Conservation (phyloP, 495 filamentous ascomycete species). For the Sphaerosporella brunnea region DNA sequence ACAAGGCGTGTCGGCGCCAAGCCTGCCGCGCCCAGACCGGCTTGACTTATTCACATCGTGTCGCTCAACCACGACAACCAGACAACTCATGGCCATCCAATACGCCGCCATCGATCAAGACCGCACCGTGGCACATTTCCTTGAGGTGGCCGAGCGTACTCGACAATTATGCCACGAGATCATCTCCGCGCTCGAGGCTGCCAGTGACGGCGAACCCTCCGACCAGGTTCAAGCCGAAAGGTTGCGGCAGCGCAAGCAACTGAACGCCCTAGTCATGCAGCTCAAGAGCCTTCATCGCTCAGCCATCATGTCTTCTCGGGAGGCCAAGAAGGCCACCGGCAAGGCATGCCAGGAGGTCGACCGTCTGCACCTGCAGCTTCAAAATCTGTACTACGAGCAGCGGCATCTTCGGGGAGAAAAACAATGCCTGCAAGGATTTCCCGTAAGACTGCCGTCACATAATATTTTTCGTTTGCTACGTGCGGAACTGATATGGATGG, state of each 20-base stretch:
- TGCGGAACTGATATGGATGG: conserved; percentile 3
- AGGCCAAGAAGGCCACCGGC: conserved; percentile 71
- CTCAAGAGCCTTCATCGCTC: conserved; percentile 68
- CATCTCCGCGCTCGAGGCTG: conserved; percentile 40
- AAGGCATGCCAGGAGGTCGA: conserved; percentile 85
- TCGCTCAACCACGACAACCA: neutral
- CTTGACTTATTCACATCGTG: too few relatives aligned
- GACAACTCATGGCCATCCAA: neutral
- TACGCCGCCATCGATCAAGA: neutral
- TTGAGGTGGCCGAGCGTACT: conserved; percentile 50
- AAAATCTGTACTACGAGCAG: conserved; percentile 95
- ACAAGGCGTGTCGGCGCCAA: too few relatives aligned
- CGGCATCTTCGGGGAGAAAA: conserved; percentile 73
- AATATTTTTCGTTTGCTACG: neutral
- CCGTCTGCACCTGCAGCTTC: conserved; percentile 71
- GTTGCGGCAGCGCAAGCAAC: conserved; percentile 59
- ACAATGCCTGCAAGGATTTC: conserved; percentile 74
- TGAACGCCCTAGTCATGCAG: conserved; percentile 62
- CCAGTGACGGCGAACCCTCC: conserved; percentile 26
- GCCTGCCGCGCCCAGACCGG: too few relatives aligned
- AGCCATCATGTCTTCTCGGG: conserved; percentile 59
- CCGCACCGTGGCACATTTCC: conserved; percentile 32
- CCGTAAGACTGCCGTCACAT: conserved; percentile 37
- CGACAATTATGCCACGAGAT: conserved; percentile 58
- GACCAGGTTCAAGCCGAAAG: conserved; percentile 38